Conservation (phyloP, 1,284 basidiomycete species). For the Gymnopus androsaceus region DNA sequence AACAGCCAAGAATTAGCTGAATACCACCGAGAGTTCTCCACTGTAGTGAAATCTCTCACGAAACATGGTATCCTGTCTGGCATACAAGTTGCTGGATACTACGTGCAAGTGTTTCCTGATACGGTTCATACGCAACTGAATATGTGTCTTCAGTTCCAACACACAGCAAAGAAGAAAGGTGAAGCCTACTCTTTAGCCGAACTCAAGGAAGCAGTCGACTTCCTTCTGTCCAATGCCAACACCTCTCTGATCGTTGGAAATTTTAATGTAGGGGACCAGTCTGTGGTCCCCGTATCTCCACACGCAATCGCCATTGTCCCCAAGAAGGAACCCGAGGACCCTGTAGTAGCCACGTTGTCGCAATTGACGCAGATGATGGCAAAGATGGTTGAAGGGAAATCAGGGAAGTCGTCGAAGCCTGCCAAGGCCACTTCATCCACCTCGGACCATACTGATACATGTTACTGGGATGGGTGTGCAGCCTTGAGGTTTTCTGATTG, state of each 20-base stretch:
- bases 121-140: background rate
- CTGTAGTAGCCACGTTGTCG: background rate
- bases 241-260: background rate
- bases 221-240: background rate
- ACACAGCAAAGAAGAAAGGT: no score
- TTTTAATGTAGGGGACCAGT: background rate
- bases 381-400: background rate
- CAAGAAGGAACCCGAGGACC: background rate
- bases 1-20: background rate
- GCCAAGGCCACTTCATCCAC: no score
- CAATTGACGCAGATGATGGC: background rate
- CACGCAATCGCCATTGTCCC: background rate
- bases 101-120: background rate
- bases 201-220: no score
- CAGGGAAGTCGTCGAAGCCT: background rate
- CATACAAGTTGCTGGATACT: background rate
- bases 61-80: background rate
- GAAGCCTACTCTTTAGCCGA: no score
- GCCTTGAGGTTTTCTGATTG: background rate
- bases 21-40: background rate
- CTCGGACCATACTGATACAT: no score
- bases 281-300: background rate
- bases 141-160: background rate
- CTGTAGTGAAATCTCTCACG: background rate
- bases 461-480: background rate